These are phyloP conservation scores for Curvularia verruculosa DNA, from an alignment of 2,329 filamentous ascomycete species.

Conservation along the genomic window DNA sequence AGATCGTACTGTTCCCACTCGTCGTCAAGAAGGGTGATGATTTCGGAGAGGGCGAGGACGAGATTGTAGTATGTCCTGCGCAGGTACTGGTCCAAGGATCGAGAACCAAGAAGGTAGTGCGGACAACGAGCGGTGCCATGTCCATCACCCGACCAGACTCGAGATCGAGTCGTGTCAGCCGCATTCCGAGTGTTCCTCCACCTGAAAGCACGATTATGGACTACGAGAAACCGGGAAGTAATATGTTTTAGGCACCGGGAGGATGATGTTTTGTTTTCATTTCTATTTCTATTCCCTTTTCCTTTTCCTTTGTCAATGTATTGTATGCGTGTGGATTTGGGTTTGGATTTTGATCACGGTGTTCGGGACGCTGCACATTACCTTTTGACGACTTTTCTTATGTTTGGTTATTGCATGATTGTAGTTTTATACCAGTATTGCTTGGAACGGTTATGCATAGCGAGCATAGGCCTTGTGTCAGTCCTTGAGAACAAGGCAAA, in stretches of 20 bases:
- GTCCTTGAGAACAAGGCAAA: not conserved
- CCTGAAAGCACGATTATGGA: conserved; percentile 47
- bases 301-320: conserved; percentile 2
- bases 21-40: conserved; percentile 97
- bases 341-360: conserved; percentile 6
- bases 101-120: conserved; percentile 56
- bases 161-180: conserved; percentile 33
- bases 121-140: conserved; percentile 59
- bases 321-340: conserved; percentile 12
- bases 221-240: conserved; percentile 31
- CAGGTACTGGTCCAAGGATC: conserved; percentile 79
- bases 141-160: conserved; percentile 48
- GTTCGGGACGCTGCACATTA: conserved; percentile 1
- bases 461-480: conserved; percentile 3
- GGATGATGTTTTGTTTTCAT: conserved; percentile 1
- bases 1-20: conserved; percentile 92
- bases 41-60: conserved; percentile 82
- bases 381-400: not conserved
- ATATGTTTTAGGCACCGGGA: conserved; percentile 33
- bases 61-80: conserved; percentile 93
- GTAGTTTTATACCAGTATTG: conserved; percentile 1
- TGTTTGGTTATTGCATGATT: not conserved
- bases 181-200: conserved; percentile 36
- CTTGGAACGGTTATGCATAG: not conserved
- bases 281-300: conserved; percentile 2